Evolutionary conservation across 2,329 filamentous ascomycete genomes (phyloP).

Genomic region (Microdochium trichocladiopsis): DNA sequence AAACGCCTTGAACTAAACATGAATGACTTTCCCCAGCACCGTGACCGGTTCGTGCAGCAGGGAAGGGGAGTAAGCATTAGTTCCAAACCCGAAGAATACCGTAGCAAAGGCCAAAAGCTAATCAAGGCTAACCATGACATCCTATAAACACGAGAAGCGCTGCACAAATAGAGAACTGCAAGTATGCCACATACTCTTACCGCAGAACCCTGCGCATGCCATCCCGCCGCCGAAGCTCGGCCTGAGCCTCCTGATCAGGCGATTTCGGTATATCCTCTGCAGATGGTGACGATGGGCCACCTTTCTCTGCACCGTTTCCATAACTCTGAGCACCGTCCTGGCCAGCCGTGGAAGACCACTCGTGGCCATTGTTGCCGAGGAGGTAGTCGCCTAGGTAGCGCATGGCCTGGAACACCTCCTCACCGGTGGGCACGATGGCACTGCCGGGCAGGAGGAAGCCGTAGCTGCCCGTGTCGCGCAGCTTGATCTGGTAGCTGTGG

Average conservation of each 20-base stretch:
- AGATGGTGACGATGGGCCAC: too few relatives aligned
- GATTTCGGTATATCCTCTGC: constrained; percentile 4
- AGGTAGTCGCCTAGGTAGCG: constrained; percentile 80
- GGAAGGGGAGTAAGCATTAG: too few relatives aligned
- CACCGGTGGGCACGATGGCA: constrained; percentile 81
- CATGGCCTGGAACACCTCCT: constrained; percentile 78
- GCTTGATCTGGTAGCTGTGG: constrained; percentile 89
- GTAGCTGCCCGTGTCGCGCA: constrained; percentile 88
- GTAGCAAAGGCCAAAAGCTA: too few relatives aligned
- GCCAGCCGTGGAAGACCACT: constrained; percentile 27
- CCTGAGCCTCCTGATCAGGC: constrained; percentile 5
- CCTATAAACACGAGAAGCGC: too few relatives aligned
- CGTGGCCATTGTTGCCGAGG: constrained; percentile 61
- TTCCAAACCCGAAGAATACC: too few relatives aligned
- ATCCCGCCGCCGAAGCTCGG: constrained; percentile 13
- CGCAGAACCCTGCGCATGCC: background rate
- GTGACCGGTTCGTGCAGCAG: too few relatives aligned
- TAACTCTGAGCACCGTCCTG: too few relatives aligned
- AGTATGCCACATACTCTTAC: background rate
- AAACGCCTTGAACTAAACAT: too few relatives aligned
- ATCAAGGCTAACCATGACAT: too few relatives aligned
- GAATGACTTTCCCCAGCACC: too few relatives aligned
- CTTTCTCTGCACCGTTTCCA: too few relatives aligned
- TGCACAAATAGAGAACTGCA: too few relatives aligned
- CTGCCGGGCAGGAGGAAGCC: constrained; percentile 85